Evolutionary conservation across 2,329 filamentous ascomycete genomes (phyloP).

Genomic region (Coniochaeta sp.): DNA sequence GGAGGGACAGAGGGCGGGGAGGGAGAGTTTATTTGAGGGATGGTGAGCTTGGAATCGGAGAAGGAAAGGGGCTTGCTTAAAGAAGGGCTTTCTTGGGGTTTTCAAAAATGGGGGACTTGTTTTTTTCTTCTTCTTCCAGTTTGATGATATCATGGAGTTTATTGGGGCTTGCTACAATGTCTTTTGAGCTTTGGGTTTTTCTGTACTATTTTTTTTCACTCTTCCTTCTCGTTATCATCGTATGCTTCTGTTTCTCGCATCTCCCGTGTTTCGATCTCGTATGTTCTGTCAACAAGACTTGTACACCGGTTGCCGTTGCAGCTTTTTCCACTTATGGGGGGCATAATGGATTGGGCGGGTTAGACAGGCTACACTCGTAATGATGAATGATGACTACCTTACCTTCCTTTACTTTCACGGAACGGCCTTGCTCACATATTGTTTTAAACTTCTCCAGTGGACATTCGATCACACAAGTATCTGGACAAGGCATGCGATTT

Average conservation of each 20-base stretch:
- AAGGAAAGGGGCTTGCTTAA: too few species aligned
- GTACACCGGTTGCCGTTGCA: neutral
- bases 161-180: neutral
- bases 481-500: neutral
- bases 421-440: neutral
- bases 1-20: constrained; percentile 5
- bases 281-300: neutral
- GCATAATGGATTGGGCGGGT: neutral
- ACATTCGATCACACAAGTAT: neutral
- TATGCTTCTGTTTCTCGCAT: neutral
- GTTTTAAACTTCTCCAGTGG: too few species aligned
- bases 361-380: neutral
- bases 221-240: neutral
- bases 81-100: neutral
- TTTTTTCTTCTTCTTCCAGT: neutral
- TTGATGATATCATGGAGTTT: neutral
- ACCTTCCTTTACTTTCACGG: neutral
- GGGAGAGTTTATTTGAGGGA: neutral
- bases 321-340: neutral
- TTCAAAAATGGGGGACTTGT: neutral
- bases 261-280: neutral
- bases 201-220: neutral
- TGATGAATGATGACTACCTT: neutral
- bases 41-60: neutral
- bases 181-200: neutral